Base-by-base conservation (phyloP, 2,329 filamentous ascomycete species). In the Fusarium sp. region DNA sequence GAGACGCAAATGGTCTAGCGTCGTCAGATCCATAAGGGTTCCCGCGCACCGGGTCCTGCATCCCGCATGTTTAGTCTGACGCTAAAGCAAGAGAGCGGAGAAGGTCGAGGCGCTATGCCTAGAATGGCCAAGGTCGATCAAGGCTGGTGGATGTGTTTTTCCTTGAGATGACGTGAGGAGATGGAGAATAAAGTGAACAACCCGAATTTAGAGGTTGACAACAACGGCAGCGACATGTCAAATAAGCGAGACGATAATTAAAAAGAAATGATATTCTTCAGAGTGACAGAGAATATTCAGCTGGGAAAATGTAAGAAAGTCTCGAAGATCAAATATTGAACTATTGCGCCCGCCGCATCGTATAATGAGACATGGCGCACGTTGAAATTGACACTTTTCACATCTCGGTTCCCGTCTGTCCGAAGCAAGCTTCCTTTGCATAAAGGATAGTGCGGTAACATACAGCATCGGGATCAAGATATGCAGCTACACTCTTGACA, bases 41-140 rank as follows among this genome's bases (percentile, higher is more conserved):
- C 74, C 74, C 74, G 74, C 61, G 52, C 59, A 69, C 74, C 71
- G 71, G 74, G 74, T 76, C 71, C 65, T 72, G 71, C 68, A 74
- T 73, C 74, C 72, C 74, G 68, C 57, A 64, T 68, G 35, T 36
- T 50, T 75, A 75, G 68, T 4, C 18, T 13, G 4, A 20, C 50
- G 56, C 74, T 75, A 76, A 63, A 20, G 57, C 35, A 20, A 2
- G 13, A 42, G 29, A 25, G 42, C 50, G 71, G 61, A n/a, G 57
- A 59, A 18, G 3, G 3, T 15, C 3, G 8, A 27, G 9, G 18
- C 25, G 49, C 65, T 56, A 70, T 53, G 5, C 10, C 29, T 17
- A 25, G 39, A 56, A 35, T 22, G 47, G 67, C 31, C 58, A 63
- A 59, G 27, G 47, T 41, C 53, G 64, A 67, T 50, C 70, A 72